Conservation (phyloP, 2,329 filamentous ascomycete species). For the Pseudogymnoascus sp. region DNA sequence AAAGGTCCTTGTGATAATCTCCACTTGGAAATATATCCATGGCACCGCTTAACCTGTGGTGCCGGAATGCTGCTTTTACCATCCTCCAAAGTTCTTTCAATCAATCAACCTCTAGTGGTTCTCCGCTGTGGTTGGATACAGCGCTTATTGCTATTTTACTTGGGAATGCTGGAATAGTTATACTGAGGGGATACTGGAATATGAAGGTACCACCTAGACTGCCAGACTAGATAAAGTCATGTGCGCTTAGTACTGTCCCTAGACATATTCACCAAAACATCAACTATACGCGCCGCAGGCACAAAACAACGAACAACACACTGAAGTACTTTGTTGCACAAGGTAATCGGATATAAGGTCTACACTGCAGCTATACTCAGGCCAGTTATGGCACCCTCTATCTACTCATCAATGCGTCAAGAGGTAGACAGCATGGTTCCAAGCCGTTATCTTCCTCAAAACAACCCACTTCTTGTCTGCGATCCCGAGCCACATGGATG, state of each 20-base stretch:
- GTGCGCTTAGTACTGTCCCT: neutral
- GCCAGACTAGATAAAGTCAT: neutral
- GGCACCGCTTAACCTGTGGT: neutral
- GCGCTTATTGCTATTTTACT: neutral
- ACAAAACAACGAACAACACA: conserved; percentile 5
- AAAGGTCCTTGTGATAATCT: neutral
- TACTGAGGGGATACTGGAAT: neutral
- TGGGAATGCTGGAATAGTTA: neutral
- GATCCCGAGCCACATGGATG: conserved; percentile 6
- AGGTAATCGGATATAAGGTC: neutral
- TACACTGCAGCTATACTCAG: neutral
- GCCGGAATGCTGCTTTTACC: neutral
- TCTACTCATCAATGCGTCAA: neutral
- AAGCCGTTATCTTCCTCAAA: neutral
- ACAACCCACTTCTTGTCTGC: neutral
- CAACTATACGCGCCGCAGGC: neutral
- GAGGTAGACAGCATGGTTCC: neutral
- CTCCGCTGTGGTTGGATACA: neutral
- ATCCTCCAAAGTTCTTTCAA: neutral
- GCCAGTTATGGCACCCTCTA: neutral
- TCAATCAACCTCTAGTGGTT: neutral
- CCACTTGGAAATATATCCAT: neutral
- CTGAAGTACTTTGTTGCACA: neutral
- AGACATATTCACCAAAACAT: neutral
- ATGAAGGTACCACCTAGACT: neutral